Evolutionary conservation across 176 grass and related monocot genomes (phyloP).

Genomic region (Secale cereale): DNA sequence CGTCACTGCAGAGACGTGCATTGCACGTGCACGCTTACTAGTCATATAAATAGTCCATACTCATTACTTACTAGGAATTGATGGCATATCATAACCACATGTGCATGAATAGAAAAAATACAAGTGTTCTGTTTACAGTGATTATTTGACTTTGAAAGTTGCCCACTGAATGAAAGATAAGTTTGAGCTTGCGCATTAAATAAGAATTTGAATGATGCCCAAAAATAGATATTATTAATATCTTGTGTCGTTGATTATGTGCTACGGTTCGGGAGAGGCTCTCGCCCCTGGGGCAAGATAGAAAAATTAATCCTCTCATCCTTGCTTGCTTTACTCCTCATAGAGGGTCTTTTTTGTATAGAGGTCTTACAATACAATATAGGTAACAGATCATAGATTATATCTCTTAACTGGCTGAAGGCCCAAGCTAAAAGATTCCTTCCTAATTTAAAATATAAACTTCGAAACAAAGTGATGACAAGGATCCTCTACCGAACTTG

Average conservation of each 20-base stretch:
- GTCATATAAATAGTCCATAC: background rate
- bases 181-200: background rate
- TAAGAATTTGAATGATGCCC: background rate
- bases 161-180: background rate
- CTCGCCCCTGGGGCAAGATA: background rate
- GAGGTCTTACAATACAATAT: background rate
- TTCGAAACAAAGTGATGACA: background rate
- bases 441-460: background rate
- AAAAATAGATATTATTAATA: background rate
- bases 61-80: background rate
- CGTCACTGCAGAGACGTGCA: no score
- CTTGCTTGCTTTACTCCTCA: background rate
- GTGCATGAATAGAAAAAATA: background rate
- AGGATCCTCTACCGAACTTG: background rate
- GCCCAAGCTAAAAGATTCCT: background rate
- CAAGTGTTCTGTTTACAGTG: background rate
- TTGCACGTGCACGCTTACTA: no score
- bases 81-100: background rate
- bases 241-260: background rate
- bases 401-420: background rate
- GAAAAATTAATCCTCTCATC: background rate
- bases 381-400: background rate
- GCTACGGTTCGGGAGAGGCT: background rate
- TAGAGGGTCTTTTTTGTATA: background rate
- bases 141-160: background rate